A percentile compares a stretch with the other conserved stretches of the same genome.
These are phyloP conservation scores for Scedosporium dehoogii DNA, from an alignment of 2,329 filamentous ascomycete genomes.

Conservation along the genomic window DNA sequence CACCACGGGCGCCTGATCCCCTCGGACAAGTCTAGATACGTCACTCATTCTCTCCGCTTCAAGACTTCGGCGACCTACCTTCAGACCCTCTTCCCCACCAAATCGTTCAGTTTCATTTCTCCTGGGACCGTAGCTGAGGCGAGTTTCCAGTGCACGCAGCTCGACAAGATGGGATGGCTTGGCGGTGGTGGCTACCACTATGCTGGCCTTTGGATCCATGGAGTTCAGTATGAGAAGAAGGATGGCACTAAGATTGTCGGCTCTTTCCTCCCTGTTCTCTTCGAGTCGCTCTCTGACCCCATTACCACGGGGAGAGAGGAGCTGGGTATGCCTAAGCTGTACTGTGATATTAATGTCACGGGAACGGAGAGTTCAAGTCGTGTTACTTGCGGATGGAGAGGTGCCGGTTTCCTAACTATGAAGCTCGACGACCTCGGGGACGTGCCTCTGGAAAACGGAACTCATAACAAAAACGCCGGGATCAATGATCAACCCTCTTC, in stretches of 20 bases:
- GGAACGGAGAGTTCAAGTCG: constrained; percentile 20
- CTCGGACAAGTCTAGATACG: constrained; percentile 22
- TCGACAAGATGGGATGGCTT: constrained; percentile 48
- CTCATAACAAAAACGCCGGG: background rate
- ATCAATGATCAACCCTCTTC: too few relatives aligned
- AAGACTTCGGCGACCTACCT: constrained; percentile 38
- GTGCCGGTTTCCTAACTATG: constrained; percentile 28
- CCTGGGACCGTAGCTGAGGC: constrained; percentile 33
- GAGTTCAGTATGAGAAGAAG: constrained; percentile 43
- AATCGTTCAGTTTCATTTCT: constrained; percentile 28
- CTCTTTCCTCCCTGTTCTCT: constrained; percentile 45
- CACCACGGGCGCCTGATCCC: constrained; percentile 1
- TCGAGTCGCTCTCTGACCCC: constrained; percentile 49
- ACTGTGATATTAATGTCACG: constrained; percentile 36
- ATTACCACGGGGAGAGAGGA: constrained; percentile 52
- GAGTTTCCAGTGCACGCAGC: constrained; percentile 29
- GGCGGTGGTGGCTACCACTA: constrained; percentile 48
- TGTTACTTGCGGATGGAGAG: constrained; percentile 31
- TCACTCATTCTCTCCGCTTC: constrained; percentile 37
- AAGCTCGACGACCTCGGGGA: constrained; percentile 14
- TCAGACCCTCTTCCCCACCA: constrained; percentile 34
- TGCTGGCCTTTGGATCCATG: constrained; percentile 52
- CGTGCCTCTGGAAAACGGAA: background rate
- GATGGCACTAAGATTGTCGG: constrained; percentile 37
- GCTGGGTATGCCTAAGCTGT: constrained; percentile 52